Evolutionary conservation across 1,284 basidiomycete species (phyloP).

Genomic region (Thecaphora thlaspeos): DNA sequence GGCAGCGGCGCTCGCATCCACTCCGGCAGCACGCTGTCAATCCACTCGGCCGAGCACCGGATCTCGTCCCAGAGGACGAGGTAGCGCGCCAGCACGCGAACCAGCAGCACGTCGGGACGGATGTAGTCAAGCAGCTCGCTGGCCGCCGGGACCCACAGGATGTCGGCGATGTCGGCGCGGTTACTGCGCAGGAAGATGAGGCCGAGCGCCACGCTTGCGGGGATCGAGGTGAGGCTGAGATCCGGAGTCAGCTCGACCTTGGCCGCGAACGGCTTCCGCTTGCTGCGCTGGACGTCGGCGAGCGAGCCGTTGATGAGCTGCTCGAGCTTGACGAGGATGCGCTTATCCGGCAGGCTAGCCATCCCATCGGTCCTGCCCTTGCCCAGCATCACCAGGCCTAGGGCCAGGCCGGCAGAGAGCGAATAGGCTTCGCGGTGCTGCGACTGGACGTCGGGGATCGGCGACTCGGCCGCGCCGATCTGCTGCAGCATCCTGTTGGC

Average conservation of each 20-base stretch:
- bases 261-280: constrained; percentile 2
- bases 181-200: constrained; percentile 87
- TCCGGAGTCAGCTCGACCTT: constrained; percentile 14
- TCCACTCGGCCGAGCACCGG: constrained; percentile 73
- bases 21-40: constrained; percentile 71
- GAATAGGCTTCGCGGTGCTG: constrained; percentile 78
- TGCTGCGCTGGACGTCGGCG: not conserved
- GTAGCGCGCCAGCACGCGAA: constrained; percentile 74
- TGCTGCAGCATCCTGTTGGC: constrained; percentile 86
- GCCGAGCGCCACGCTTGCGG: constrained; percentile 81
- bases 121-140: constrained; percentile 75
- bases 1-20: constrained; percentile 66
- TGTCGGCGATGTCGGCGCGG: constrained; percentile 77
- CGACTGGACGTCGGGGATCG: constrained; percentile 66
- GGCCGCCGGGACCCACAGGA: constrained; percentile 78
- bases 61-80: constrained; percentile 87
- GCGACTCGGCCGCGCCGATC: constrained; percentile 74
- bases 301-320: constrained; percentile 21
- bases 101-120: constrained; percentile 80
- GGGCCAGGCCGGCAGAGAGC: constrained; percentile 80
- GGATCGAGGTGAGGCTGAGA: constrained; percentile 64
- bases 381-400: constrained; percentile 94
- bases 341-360: constrained; percentile 38
- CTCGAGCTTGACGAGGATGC: constrained; percentile 38
- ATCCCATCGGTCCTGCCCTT: constrained; percentile 59